Evolutionary conservation across 371 early-diverging fungal species (phyloP).

Genomic region (Choanephora cucurbitarum): DNA sequence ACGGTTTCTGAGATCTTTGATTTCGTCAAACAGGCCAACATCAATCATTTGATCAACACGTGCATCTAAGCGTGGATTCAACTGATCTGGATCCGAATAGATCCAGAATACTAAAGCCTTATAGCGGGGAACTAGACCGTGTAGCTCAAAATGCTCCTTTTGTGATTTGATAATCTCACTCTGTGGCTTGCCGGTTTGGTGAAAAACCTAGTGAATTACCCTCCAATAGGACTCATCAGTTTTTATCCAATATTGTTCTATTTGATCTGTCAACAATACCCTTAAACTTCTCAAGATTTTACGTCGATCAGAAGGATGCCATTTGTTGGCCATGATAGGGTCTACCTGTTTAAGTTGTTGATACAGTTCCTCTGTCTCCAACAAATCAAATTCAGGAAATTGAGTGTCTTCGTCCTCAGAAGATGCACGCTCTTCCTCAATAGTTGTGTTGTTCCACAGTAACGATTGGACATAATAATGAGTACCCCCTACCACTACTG

Average conservation of each 20-base stretch:
- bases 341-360: slow-evolving; percentile 69
- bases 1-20: slow-evolving; percentile 65
- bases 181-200: slow-evolving; percentile 75
- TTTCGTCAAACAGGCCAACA: slow-evolving; percentile 81
- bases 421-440: slow-evolving; percentile 21
- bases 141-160: slow-evolving; percentile 41
- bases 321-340: slow-evolving; percentile 86
- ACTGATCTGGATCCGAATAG: slow-evolving; percentile 65
- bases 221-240: background rate
- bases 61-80: slow-evolving; percentile 78
- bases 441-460: slow-evolving; percentile 76
- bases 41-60: slow-evolving; percentile 89
- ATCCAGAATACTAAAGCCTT: slow-evolving; percentile 85
- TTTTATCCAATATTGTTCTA: background rate
- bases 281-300: slow-evolving; percentile 85
- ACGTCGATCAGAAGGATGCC: slow-evolving; percentile 91
- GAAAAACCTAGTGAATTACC: slow-evolving; percentile 53
- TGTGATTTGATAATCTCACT: slow-evolving; percentile 70
- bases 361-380: slow-evolving; percentile 57
- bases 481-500: slow-evolving; percentile 95
- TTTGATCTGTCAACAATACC: slow-evolving; percentile 35
- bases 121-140: slow-evolving; percentile 35
- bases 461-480: slow-evolving; percentile 93
- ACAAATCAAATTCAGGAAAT: slow-evolving; percentile 36
- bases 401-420: slow-evolving; percentile 12